These are phyloP conservation scores for Penicillium steckii DNA, from an alignment of 495 filamentous ascomycete species.

Conservation along the genomic window DNA sequence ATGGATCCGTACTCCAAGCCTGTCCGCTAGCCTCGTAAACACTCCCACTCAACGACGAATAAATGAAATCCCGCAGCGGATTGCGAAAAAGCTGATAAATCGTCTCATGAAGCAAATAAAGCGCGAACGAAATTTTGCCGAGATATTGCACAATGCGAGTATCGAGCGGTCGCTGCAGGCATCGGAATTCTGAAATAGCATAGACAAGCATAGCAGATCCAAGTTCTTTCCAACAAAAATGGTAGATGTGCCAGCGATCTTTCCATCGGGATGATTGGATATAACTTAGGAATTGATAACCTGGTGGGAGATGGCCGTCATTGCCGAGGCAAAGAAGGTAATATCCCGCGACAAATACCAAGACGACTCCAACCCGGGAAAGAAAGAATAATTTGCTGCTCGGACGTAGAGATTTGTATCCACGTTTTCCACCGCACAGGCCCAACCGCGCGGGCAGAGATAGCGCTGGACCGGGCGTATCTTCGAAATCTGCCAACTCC, in stretches of 20 bases:
- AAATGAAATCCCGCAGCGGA: slow-evolving; percentile 43
- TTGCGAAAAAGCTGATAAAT: slow-evolving; percentile 21
- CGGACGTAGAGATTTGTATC: not conserved
- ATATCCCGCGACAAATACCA: slow-evolving; percentile 17
- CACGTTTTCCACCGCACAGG: not conserved
- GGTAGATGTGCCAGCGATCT: slow-evolving; percentile 18
- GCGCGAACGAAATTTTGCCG: slow-evolving; percentile 31
- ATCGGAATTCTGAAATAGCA: slow-evolving; percentile 19
- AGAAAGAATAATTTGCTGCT: not conserved
- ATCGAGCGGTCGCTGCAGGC: slow-evolving; percentile 17
- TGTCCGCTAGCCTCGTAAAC: slow-evolving; percentile 29
- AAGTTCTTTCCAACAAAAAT: slow-evolving; percentile 22
- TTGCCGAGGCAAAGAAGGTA: slow-evolving; percentile 28
- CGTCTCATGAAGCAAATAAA: slow-evolving; percentile 23
- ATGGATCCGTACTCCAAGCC: slow-evolving; percentile 33
- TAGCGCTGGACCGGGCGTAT: not conserved
- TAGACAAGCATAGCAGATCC: slow-evolving; percentile 22
- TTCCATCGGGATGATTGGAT: slow-evolving; percentile 22
- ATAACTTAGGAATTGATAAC: slow-evolving; percentile 19
- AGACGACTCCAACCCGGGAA: slow-evolving; percentile 1
- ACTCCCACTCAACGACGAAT: slow-evolving; percentile 21
- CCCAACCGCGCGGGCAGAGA: not conserved
- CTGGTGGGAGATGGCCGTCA: slow-evolving; percentile 20
- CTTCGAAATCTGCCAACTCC: slow-evolving; percentile 9
- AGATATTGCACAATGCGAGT: slow-evolving; percentile 23